A percentile compares a stretch with the other conserved stretches of the same genome.
These are phyloP conservation scores for Russula emetica DNA, from an alignment of 768 basidiomycete genomes.

Conservation along the genomic window DNA sequence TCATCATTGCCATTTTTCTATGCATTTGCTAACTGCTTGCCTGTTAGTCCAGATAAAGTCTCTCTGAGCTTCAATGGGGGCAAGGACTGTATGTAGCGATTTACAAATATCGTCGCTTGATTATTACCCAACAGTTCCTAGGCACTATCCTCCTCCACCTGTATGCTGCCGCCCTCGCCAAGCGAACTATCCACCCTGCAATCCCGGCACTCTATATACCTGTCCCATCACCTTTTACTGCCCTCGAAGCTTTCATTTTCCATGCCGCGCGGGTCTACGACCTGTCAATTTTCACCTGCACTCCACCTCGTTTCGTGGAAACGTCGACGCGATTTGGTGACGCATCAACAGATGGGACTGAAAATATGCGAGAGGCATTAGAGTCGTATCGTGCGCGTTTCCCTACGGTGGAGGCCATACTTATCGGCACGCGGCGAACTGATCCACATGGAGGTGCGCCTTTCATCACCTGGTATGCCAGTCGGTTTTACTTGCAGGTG, in stretches of 20 bases:
- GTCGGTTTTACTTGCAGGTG: neutral
- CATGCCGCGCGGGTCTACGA: conserved; percentile 57
- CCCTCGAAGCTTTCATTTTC: conserved; percentile 80
- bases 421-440: conserved; percentile 82
- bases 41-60: conserved; percentile 43
- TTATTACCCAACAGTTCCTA: conserved; percentile 34
- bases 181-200: conserved; percentile 33
- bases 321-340: conserved; percentile 38
- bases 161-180: conserved; percentile 63
- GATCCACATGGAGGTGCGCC: conserved; percentile 92
- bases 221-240: conserved; percentile 79
- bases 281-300: conserved; percentile 66
- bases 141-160: conserved; percentile 95
- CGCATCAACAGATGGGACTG: conserved; percentile 45
- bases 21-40: conserved; percentile 13
- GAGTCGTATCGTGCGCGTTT: conserved; percentile 63
- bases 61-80: conserved; percentile 98
- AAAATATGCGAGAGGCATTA: conserved; percentile 77
- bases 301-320: conserved; percentile 42
- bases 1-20: neutral
- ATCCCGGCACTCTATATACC: conserved; percentile 83
- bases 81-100: conserved; percentile 77
- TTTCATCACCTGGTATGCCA: neutral
- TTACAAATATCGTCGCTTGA: neutral
- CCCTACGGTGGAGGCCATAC: conserved; percentile 68